These are phyloP conservation scores for Penstemon eatonii DNA, from an alignment of 257 asterid genomes.

Conservation along the genomic window DNA sequence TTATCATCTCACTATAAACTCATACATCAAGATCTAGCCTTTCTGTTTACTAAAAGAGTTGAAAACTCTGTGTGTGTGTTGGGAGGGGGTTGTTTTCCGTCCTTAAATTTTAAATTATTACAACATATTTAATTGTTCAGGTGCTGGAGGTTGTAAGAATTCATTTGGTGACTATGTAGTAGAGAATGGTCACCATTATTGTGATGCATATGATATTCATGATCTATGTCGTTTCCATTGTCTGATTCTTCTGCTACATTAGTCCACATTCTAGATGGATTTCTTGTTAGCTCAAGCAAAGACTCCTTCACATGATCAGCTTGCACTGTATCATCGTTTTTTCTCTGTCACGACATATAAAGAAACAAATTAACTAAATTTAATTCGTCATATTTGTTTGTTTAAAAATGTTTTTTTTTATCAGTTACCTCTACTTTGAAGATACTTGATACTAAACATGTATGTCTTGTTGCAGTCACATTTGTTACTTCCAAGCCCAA, in stretches of 20 bases:
- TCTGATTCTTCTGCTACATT: constrained; percentile 36
- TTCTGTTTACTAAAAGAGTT: too few species aligned
- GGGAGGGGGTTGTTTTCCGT: too few species aligned
- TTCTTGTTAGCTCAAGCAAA: constrained; percentile 70
- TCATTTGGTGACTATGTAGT: constrained; percentile 13
- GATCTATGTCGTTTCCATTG: constrained; percentile 26
- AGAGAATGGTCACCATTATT: constrained; percentile 17
- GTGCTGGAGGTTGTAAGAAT: constrained; percentile 21
- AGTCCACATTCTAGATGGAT: constrained; percentile 52
- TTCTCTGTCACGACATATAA: constrained; percentile 39
- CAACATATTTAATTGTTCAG: not conserved
- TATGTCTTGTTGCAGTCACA: constrained; percentile 80
- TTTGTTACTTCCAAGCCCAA: constrained; percentile 73
- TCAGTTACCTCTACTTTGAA: constrained; percentile 82
- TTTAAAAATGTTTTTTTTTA: not conserved
- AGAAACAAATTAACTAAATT: not conserved
- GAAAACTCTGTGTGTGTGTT: too few species aligned
- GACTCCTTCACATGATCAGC: constrained; percentile 83
- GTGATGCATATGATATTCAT: constrained; percentile 15
- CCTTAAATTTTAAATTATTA: too few species aligned
- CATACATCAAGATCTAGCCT: too few species aligned
- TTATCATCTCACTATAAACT: too few species aligned
- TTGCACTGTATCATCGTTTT: constrained; percentile 59
- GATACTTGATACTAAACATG: constrained; percentile 76
- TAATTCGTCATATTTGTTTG: not conserved